A percentile compares a stretch with the other conserved stretches of the same genome.
Conservation (phyloP, 1,284 basidiomycete genomes). For the Sporisorium graminicola region DNA sequence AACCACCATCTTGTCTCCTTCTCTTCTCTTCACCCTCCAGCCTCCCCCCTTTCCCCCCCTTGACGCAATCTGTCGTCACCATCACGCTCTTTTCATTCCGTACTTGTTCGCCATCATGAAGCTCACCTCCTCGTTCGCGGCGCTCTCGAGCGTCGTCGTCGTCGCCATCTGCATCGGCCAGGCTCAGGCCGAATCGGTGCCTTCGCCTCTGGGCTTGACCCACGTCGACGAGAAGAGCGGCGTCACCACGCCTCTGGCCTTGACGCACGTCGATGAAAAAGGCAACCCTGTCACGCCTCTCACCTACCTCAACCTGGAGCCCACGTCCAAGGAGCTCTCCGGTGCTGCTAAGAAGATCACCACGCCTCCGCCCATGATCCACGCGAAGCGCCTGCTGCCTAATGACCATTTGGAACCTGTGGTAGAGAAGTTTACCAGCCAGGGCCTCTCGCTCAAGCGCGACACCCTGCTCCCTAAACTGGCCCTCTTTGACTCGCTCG, state of each 20-base stretch:
- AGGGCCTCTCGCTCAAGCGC: constrained; percentile 24
- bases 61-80: background rate
- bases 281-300: constrained; percentile 38
- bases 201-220: constrained; percentile 37
- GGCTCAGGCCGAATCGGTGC: constrained; percentile 42
- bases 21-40: background rate
- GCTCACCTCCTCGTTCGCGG: constrained; percentile 37
- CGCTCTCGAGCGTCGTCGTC: constrained; percentile 36
- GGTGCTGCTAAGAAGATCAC: constrained; percentile 40
- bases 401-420: constrained; percentile 19
- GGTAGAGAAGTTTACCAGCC: constrained; percentile 27
- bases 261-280: constrained; percentile 43
- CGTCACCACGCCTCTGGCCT: constrained; percentile 31
- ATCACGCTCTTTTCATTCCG: constrained; percentile 35
- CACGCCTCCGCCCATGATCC: constrained; percentile 33
- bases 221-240: too few species aligned
- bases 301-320: constrained; percentile 44
- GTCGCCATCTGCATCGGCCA: constrained; percentile 39
- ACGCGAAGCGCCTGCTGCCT: constrained; percentile 28
- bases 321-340: constrained; percentile 31
- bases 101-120: constrained; percentile 26
- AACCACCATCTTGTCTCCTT: background rate
- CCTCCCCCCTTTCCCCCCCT: background rate
- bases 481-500: constrained; percentile 34
- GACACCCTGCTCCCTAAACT: constrained; percentile 34